These are phyloP conservation scores for Neurospora hispaniola DNA, from an alignment of 495 filamentous ascomycete species.

Conservation along the genomic window DNA sequence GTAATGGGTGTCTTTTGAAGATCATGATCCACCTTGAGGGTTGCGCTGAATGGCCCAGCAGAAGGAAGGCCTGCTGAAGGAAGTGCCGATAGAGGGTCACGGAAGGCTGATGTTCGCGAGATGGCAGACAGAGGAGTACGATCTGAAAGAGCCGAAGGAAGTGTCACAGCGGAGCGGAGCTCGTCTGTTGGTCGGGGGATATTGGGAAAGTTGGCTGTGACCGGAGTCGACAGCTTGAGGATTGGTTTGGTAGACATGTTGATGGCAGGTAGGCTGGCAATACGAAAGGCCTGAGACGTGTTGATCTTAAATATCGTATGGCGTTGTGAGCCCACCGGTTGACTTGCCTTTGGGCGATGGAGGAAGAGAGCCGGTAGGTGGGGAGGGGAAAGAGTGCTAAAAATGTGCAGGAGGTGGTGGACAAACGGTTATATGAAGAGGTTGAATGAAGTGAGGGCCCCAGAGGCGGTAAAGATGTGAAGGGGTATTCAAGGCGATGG, in stretches of 20 bases:
- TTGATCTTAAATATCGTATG: slow-evolving; percentile 32
- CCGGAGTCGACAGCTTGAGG: slow-evolving; percentile 65
- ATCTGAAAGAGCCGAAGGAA: slow-evolving; percentile 22
- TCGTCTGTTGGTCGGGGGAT: slow-evolving; percentile 49
- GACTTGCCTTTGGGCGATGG: slow-evolving; percentile 21
- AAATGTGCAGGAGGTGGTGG: slow-evolving; percentile 20
- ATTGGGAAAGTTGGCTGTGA: slow-evolving; percentile 67
- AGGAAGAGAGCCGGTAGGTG: slow-evolving; percentile 27
- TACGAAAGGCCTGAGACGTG: slow-evolving; percentile 1
- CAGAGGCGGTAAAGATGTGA: slow-evolving; percentile 10
- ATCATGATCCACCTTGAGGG: slow-evolving; percentile 23
- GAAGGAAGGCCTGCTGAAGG: slow-evolving; percentile 27
- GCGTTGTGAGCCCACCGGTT: slow-evolving; percentile 25
- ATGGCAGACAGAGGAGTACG: slow-evolving; percentile 22
- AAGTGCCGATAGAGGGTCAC: slow-evolving; percentile 21
- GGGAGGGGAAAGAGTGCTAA: slow-evolving; percentile 19
- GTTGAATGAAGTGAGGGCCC: slow-evolving; percentile 12
- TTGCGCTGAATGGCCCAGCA: slow-evolving; percentile 22
- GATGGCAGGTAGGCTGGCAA: slow-evolving; percentile 15
- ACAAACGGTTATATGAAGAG: slow-evolving; percentile 32
- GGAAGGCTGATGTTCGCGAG: slow-evolving; percentile 23
- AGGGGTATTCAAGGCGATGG: slow-evolving; percentile 1
- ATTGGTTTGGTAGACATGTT: slow-evolving; percentile 54
- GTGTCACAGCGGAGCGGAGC: slow-evolving; percentile 37
- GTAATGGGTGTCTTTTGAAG: slow-evolving; percentile 70